Conservation (phyloP, 805 yeast genomes). For the Scheffersomyces lignosus region DNA sequence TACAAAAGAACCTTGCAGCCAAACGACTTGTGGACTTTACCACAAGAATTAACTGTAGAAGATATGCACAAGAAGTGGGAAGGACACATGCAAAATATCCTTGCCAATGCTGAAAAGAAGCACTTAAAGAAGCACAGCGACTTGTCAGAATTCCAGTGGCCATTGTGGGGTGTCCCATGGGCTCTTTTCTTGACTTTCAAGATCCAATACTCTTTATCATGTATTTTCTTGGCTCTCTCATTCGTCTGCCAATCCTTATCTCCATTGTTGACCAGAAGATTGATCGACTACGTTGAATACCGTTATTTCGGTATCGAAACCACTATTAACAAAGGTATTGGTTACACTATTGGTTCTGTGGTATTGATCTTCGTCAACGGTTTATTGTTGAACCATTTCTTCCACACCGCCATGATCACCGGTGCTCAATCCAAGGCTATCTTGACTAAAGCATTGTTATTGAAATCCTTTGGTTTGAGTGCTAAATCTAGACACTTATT, state of each 20-base stretch:
- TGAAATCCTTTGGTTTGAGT: constrained; percentile 39
- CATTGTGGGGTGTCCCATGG: constrained; percentile 34
- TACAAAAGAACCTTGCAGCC: constrained; percentile 38
- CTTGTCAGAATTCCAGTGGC: constrained; percentile 37
- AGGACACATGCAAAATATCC: constrained; percentile 18
- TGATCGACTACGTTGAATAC: constrained; percentile 63
- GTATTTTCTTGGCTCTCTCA: constrained; percentile 43
- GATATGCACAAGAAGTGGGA: constrained; percentile 32
- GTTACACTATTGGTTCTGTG: constrained; percentile 72
- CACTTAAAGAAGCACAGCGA: constrained; percentile 14
- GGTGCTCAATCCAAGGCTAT: constrained; percentile 44
- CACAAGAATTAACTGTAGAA: constrained; percentile 37
- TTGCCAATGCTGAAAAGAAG: constrained; percentile 19
- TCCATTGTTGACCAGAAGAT: constrained; percentile 64
- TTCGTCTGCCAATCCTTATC: constrained; percentile 55
- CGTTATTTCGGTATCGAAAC: constrained; percentile 44
- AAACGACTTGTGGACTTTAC: constrained; percentile 36
- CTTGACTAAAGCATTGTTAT: constrained; percentile 37
- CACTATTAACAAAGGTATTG: constrained; percentile 62
- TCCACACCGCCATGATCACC: constrained; percentile 42
- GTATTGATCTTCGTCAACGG: constrained; percentile 48
- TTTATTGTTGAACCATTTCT: constrained; percentile 40
- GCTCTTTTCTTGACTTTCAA: constrained; percentile 53
- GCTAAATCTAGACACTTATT: constrained; percentile 33
- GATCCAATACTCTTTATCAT: constrained; percentile 41